Conservation (phyloP, 768 basidiomycete species). For the Lactarius evosmus region DNA sequence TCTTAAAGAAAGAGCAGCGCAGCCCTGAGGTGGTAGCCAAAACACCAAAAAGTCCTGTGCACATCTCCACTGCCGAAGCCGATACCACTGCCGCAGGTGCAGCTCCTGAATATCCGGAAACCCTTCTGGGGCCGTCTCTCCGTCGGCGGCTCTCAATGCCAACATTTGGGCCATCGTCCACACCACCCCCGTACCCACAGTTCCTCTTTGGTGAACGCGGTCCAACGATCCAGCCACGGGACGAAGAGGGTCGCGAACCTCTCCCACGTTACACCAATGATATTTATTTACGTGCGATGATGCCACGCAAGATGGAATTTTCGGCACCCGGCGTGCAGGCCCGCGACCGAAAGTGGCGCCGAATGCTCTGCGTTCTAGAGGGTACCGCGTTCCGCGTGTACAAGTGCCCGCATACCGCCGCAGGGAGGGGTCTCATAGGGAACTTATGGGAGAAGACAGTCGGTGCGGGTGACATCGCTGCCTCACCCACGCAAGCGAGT, state of each 20-base stretch:
- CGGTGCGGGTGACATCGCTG: conserved; percentile 62
- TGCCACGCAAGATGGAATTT: conserved; percentile 96
- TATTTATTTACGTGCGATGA: conserved; percentile 73
- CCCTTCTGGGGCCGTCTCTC: conserved; percentile 39
- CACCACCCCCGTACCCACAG: conserved; percentile 68
- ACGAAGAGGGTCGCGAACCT: conserved; percentile 82
- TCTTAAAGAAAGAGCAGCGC: conserved; percentile 12
- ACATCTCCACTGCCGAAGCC: background rate
- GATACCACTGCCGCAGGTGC: conserved; percentile 3
- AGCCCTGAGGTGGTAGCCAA: conserved; percentile 8
- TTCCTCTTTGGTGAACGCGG: conserved; percentile 36
- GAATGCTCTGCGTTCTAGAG: conserved; percentile 83
- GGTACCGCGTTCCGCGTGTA: conserved; percentile 88
- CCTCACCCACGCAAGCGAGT: conserved; percentile 28
- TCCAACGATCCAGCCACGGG: conserved; percentile 44
- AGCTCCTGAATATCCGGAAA: conserved; percentile 8
- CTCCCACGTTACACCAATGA: conserved; percentile 81
- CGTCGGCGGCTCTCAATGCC: conserved; percentile 70
- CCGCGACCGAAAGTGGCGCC: conserved; percentile 87
- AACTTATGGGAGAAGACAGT: conserved; percentile 79
- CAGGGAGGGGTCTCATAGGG: conserved; percentile 47
- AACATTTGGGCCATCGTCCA: conserved; percentile 52
- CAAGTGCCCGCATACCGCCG: conserved; percentile 47
- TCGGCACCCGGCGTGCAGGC: conserved; percentile 79
- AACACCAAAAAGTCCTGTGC: conserved; percentile 16